Conservation (phyloP, 371 early-diverging fungal species). For the Zychaea mexicana region DNA sequence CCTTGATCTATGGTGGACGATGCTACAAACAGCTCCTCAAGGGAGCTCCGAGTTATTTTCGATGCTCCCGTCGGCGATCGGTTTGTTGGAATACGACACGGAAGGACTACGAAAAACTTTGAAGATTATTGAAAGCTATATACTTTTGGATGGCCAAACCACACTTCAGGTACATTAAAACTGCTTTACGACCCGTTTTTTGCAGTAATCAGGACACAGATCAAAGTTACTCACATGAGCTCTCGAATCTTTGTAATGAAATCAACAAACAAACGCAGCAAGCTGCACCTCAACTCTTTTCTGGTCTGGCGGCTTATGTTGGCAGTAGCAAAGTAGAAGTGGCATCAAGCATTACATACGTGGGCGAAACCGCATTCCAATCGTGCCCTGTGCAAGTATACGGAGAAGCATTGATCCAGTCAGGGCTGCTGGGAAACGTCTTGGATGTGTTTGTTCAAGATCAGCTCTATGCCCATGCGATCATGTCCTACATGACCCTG, state of each 20-base stretch:
- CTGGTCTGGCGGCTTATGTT: slow-evolving; percentile 56
- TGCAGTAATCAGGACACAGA: too few relatives aligned
- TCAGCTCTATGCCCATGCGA: slow-evolving; percentile 61
- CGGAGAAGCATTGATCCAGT: slow-evolving; percentile 53
- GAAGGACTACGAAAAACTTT: slow-evolving; percentile 76
- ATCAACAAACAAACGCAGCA: slow-evolving; percentile 30
- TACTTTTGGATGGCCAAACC: slow-evolving; percentile 63
- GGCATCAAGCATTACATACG: slow-evolving; percentile 60
- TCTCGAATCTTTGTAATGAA: too few relatives aligned
- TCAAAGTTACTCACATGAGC: neutral
- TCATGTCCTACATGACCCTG: slow-evolving; percentile 66
- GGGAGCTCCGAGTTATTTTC: slow-evolving; percentile 56
- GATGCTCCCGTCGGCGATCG: slow-evolving; percentile 65
- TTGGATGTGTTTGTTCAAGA: slow-evolving; percentile 56
- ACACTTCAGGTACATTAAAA: slow-evolving; percentile 42
- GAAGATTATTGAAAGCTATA: slow-evolving; percentile 79
- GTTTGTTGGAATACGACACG: slow-evolving; percentile 73
- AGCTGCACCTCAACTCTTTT: slow-evolving; percentile 50
- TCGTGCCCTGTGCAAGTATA: slow-evolving; percentile 52
- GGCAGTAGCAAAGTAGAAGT: slow-evolving; percentile 65
- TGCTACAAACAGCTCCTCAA: slow-evolving; percentile 66
- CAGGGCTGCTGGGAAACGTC: slow-evolving; percentile 56
- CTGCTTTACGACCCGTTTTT: too few relatives aligned
- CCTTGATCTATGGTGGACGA: slow-evolving; percentile 83
- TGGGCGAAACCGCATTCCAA: slow-evolving; percentile 60